Evolutionary conservation across 2,329 filamentous ascomycete species (phyloP).

Genomic region (Stemphylium vesicarium): DNA sequence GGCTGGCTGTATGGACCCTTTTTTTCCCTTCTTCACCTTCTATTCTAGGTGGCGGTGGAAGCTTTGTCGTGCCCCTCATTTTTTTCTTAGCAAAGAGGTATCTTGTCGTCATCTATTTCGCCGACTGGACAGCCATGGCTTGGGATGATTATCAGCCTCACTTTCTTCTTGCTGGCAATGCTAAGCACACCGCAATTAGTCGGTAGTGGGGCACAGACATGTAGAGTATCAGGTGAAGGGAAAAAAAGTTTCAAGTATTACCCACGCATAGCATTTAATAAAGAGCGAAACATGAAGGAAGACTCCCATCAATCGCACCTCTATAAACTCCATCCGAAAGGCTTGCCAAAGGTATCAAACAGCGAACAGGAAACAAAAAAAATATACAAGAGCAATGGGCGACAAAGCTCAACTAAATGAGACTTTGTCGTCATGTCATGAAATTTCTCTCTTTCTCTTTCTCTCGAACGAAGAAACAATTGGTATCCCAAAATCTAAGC

Average conservation of each 20-base stretch:
- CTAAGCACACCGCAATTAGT: no score
- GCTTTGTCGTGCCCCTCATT: neutral
- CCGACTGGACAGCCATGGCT: neutral
- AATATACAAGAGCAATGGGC: neutral
- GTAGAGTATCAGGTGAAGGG: no score
- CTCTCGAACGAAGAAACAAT: conserved; percentile 11
- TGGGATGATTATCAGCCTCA: neutral
- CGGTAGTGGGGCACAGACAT: no score
- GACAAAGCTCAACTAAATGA: conserved; percentile 9
- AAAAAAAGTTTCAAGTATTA: no score
- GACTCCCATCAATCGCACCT: conserved; percentile 20
- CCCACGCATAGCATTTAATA: no score
- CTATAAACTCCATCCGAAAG: conserved; percentile 40
- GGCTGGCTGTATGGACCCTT: neutral
- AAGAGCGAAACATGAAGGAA: no score
- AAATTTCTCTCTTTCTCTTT: neutral
- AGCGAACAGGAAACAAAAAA: conserved; percentile 4
- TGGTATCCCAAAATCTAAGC: conserved; percentile 30
- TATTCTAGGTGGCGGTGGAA: neutral
- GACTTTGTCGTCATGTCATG: conserved; percentile 11
- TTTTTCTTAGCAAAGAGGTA: neutral
- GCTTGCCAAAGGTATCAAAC: conserved; percentile 19
- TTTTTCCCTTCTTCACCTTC: no score
- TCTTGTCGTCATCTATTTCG: no score
- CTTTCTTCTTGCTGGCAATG: no score